These are phyloP conservation scores for Lolium perenne DNA, from an alignment of 176 grass and related monocot genomes.

Conservation along the genomic window DNA sequence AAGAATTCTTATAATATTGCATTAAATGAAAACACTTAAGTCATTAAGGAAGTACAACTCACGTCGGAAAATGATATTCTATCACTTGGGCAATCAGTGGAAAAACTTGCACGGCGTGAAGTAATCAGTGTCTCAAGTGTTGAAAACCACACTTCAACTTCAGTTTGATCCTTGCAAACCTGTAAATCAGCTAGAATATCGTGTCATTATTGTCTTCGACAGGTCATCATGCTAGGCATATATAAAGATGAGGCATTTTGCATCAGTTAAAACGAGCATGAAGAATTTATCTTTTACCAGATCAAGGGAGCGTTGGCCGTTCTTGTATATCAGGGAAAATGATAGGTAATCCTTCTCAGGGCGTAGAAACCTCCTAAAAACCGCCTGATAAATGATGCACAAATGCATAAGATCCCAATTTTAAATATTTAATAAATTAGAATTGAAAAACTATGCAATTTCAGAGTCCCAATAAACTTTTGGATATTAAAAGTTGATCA, in stretches of 20 bases:
- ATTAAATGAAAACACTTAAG: background rate
- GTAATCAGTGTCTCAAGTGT: constrained; percentile 67
- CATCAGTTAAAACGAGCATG: constrained; percentile 16
- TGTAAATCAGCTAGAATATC: constrained; percentile 39
- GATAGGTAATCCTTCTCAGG: constrained; percentile 98
- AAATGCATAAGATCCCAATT: constrained; percentile 34
- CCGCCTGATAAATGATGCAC: constrained; percentile 53
- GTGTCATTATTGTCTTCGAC: background rate
- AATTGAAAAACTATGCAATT: background rate
- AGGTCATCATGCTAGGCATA: constrained; percentile 29
- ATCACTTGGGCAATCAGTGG: constrained; percentile 56
- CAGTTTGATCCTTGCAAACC: constrained; percentile 98
- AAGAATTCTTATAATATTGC: constrained; percentile 7
- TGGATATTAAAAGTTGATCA: background rate
- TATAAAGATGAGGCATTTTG: constrained; percentile 35
- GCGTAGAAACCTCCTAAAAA: constrained; percentile 84
- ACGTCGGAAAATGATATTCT: constrained; percentile 77
- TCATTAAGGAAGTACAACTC: constrained; percentile 52
- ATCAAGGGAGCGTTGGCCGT: constrained; percentile 94
- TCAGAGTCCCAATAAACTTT: background rate
- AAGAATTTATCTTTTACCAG: constrained; percentile 65
- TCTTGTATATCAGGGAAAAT: constrained; percentile 94
- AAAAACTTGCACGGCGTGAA: constrained; percentile 50
- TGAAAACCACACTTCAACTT: constrained; percentile 92
- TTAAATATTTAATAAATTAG: constrained; percentile 20